phyloP scores from a whole-genome alignment of 352 stramenopile genomes.

The Peronospora belbahrii region DNA sequence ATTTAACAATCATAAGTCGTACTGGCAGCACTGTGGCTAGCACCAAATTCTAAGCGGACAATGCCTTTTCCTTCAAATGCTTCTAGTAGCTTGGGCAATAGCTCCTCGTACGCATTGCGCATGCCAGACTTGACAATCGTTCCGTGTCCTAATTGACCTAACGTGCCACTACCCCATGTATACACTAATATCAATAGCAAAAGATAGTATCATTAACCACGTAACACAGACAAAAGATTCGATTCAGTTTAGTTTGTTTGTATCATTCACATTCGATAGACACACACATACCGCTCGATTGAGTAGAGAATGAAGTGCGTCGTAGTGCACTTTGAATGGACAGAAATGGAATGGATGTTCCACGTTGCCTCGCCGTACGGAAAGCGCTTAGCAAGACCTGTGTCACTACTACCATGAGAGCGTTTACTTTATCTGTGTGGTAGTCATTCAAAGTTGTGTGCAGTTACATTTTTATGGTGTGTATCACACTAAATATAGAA shows the following conservation, averaged over 20 bases:
- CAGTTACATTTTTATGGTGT: not conserved
- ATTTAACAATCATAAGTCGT: conserved; percentile 16
- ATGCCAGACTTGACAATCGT: conserved; percentile 80
- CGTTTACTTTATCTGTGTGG: conserved; percentile 19
- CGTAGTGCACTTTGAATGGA: conserved; percentile 13
- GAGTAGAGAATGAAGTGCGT: conserved; percentile 37
- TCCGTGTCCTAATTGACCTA: conserved; percentile 79
- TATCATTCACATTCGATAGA: no score
- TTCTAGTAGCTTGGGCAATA: conserved; percentile 62
- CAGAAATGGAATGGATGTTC: conserved; percentile 8
- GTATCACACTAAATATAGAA: not conserved
- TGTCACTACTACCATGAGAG: conserved; percentile 46
- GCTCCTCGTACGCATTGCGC: conserved; percentile 78
- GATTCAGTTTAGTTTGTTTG: not conserved
- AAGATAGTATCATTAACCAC: not conserved
- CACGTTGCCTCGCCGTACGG: conserved; percentile 20
- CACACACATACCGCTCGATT: conserved; percentile 46
- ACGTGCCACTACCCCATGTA: conserved; percentile 79
- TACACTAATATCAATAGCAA: conserved; percentile 41
- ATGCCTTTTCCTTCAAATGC: conserved; percentile 58
- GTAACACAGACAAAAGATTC: not conserved
- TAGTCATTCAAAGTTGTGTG: not conserved
- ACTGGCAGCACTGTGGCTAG: conserved; percentile 76
- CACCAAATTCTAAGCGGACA: conserved; percentile 63
- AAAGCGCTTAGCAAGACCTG: conserved; percentile 38